phyloP scores from a whole-genome alignment of 768 basidiomycete species.

The Leccinum ochraceum region DNA sequence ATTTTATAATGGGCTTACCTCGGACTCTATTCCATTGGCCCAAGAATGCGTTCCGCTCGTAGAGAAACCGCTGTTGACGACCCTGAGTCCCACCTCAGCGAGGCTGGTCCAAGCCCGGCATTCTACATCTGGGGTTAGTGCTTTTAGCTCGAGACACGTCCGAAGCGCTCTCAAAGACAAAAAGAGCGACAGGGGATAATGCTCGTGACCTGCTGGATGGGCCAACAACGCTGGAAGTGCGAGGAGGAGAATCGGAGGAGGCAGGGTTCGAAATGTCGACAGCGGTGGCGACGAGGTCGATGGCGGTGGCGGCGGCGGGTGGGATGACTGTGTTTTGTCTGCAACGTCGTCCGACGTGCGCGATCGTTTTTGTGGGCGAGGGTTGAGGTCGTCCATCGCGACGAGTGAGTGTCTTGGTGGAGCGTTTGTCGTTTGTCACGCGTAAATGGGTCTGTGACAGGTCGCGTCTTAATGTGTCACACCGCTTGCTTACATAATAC shows the following conservation, averaged over 20 bases:
- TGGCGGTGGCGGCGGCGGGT: neutral
- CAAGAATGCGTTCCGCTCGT: slow-evolving; percentile 39
- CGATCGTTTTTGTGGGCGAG: slow-evolving; percentile 38
- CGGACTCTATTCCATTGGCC: slow-evolving; percentile 53
- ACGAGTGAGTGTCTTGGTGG: slow-evolving; percentile 1
- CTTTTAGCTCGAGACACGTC: slow-evolving; percentile 50
- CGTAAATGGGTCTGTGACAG: slow-evolving; percentile 32
- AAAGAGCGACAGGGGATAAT: slow-evolving; percentile 54
- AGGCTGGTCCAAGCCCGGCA: slow-evolving; percentile 71
- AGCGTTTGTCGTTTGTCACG: slow-evolving; percentile 22
- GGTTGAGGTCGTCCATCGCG: slow-evolving; percentile 30
- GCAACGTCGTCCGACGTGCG: slow-evolving; percentile 21
- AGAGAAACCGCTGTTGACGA: slow-evolving; percentile 48
- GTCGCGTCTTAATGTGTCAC: slow-evolving; percentile 23
- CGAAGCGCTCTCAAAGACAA: slow-evolving; percentile 58
- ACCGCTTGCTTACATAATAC: neutral
- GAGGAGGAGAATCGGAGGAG: slow-evolving; percentile 53
- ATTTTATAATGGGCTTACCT: slow-evolving; percentile 40
- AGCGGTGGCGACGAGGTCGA: neutral
- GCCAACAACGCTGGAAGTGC: slow-evolving; percentile 59
- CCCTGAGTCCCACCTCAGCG: slow-evolving; percentile 66
- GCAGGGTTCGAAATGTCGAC: slow-evolving; percentile 34
- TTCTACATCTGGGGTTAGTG: slow-evolving; percentile 58
- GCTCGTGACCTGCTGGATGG: slow-evolving; percentile 63
- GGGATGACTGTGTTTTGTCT: neutral